These are phyloP conservation scores for Yarrowia divulgata DNA, from an alignment of 805 yeast genomes.

Conservation along the genomic window DNA sequence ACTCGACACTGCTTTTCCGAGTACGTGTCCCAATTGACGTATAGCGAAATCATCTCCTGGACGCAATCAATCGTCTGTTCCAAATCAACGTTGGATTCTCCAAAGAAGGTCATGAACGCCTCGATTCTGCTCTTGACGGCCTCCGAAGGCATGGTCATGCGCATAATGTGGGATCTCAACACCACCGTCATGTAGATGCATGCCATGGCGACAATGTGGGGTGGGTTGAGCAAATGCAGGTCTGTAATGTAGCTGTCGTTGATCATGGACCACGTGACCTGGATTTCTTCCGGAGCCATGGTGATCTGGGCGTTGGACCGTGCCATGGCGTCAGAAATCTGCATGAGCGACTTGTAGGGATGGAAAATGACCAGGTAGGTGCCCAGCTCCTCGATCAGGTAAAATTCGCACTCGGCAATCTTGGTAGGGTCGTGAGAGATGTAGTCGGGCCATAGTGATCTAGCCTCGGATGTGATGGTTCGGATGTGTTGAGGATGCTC, in stretches of 20 bases:
- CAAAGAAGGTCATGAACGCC: constrained; percentile 68
- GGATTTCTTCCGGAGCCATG: constrained; percentile 63
- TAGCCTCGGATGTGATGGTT: constrained; percentile 80
- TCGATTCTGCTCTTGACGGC: constrained; percentile 57
- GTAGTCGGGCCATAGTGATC: constrained; percentile 93
- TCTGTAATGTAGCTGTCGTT: constrained; percentile 93
- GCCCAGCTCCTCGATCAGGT: constrained; percentile 81
- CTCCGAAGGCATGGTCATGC: constrained; percentile 50
- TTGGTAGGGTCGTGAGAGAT: constrained; percentile 90
- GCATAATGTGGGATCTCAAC: constrained; percentile 52
- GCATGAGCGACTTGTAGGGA: constrained; percentile 53
- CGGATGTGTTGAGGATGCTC: constrained; percentile 95
- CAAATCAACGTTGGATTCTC: constrained; percentile 76
- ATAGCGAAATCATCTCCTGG: constrained; percentile 81
- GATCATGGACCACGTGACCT: constrained; percentile 85
- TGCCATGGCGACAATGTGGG: constrained; percentile 84
- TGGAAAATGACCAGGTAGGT: constrained; percentile 53
- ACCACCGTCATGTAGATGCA: constrained; percentile 81
- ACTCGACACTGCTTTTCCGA: constrained; percentile 55
- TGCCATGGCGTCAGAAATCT: constrained; percentile 60
- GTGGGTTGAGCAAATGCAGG: constrained; percentile 80
- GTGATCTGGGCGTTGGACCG: constrained; percentile 54
- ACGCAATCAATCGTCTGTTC: constrained; percentile 80
- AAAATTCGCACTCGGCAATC: constrained; percentile 94
- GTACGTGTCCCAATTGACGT: constrained; percentile 86